Base-by-base conservation (phyloP, 2,329 filamentous ascomycete species). In the Moelleriella libera region DNA sequence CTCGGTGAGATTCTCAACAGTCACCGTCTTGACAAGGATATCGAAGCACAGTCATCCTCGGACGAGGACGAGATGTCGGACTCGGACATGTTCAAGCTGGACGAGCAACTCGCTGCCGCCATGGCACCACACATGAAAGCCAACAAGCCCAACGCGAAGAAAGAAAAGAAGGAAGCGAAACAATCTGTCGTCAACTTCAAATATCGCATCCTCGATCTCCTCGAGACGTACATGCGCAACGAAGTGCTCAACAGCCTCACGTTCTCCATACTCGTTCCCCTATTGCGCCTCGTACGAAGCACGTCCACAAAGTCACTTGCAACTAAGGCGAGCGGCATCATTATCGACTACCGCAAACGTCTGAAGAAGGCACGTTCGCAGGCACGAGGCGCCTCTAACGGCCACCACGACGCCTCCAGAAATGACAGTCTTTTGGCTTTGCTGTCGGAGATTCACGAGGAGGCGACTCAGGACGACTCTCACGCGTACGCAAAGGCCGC, bases 171-270 rank as follows among this genome's bases (percentile, higher is more conserved):
- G 60, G 84, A 90, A 50, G 89, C 90, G 47, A 92, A 87, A 60
- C 85, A 90, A 55, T 88, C 81, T 21, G 86, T 97, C 59, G 70
- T 94, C 57, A 89, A 90, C 65, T 95, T 98, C 75, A 98, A 98
- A 70, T 86, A 87, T 63, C 85, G 89, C 41, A 83, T 96, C 5
- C 76, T 97, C 5, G 92, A 97, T 59, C 75, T 97, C 1, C 72
- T 97, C 9, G 79, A 84, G 50, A 84, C 92, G 52, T 97, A 88
- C 63, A 73, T 92, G 53, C 88, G 85, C 62, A 83, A 84, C 55
- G 83, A 92, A 64, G 77, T 83, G 48, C 73, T 74, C 28, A 84
- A 80, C 55, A 66, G 75, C 1, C 68, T 89, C 1, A 77, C 81
- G 0, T 76, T 92, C 42, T 71, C 79, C 39, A 65, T 92, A 7